A percentile compares a stretch with the other conserved stretches of the same genome.
Conservation (phyloP, 306 rosid species). For the Quercus ilex region DNA sequence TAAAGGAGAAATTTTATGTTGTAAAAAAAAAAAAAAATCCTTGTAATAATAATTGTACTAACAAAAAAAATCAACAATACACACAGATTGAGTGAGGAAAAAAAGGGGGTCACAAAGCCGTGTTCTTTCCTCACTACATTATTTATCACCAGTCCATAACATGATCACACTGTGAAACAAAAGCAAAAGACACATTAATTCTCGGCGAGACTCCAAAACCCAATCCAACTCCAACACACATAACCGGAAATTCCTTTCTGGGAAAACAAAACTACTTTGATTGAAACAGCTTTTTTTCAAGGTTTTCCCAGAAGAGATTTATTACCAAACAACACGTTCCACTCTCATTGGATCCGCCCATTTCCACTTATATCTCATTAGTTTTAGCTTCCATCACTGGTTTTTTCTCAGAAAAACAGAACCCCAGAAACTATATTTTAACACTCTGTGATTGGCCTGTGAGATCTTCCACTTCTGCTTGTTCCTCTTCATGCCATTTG, state of each 20-base stretch:
- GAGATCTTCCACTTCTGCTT: slow-evolving; percentile 42
- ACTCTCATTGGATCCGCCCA: slow-evolving; percentile 6
- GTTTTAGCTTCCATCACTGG: neutral
- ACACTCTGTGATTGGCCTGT: neutral
- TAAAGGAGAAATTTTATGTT: rapidly evolving
- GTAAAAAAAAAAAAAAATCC: too few species aligned
- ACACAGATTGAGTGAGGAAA: too few species aligned
- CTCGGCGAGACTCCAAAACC: too few species aligned
- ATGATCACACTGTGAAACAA: too few species aligned
- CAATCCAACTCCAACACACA: neutral
- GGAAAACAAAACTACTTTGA: neutral
- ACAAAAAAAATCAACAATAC: too few species aligned
- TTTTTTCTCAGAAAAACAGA: slow-evolving; percentile 5
- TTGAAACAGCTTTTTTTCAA: neutral
- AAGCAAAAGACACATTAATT: too few species aligned
- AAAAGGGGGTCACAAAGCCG: too few species aligned
- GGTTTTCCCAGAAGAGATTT: neutral
- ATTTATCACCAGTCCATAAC: too few species aligned
- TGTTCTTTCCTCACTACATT: too few species aligned
- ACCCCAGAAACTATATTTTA: neutral
- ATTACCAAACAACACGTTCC: neutral
- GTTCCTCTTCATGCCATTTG: slow-evolving; percentile 42
- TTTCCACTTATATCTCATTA: neutral
- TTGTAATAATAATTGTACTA: too few species aligned
- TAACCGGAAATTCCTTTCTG: too few species aligned